Conservation (phyloP, 2,329 filamentous ascomycete species). For the Fusarium euwallaceae region DNA sequence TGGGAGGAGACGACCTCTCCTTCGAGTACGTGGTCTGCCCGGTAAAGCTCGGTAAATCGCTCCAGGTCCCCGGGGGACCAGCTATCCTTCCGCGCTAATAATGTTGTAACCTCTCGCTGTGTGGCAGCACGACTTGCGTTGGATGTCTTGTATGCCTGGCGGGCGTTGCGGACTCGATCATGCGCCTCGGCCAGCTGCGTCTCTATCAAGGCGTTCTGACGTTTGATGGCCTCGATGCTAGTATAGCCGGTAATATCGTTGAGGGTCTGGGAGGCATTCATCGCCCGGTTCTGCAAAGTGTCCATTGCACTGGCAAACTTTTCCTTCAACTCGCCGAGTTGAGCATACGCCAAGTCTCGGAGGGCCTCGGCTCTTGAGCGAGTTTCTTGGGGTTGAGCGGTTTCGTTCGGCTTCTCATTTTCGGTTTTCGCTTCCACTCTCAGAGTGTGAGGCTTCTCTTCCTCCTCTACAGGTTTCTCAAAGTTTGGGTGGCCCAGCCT, state of each 20-base stretch:
- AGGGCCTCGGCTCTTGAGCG: constrained; percentile 41
- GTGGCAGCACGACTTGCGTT: constrained; percentile 87
- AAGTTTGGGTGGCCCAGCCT: constrained; percentile 4
- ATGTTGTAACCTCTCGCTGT: constrained; percentile 94
- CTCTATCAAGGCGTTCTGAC: constrained; percentile 79
- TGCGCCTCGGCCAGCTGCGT: constrained; percentile 70
- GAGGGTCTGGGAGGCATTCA: constrained; percentile 87
- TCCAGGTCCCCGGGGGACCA: constrained; percentile 92
- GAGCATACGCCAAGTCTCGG: constrained; percentile 51
- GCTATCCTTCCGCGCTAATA: constrained; percentile 92
- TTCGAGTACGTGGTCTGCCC: constrained; percentile 93
- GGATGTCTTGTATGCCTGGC: constrained; percentile 83
- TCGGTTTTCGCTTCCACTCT: constrained; percentile 24
- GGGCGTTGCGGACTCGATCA: constrained; percentile 75
- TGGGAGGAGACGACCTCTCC: constrained; percentile 81
- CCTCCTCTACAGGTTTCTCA: constrained; percentile 1
- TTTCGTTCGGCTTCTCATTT: constrained; percentile 18
- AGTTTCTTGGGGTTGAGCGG: constrained; percentile 11
- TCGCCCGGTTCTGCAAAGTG: constrained; percentile 85
- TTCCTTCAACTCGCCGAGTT: constrained; percentile 51
- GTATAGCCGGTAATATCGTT: constrained; percentile 97
- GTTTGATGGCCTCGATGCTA: constrained; percentile 87
- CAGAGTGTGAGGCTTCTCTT: constrained; percentile 8
- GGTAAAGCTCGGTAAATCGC: constrained; percentile 92
- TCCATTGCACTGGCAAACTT: constrained; percentile 77